Evolutionary conservation across 1,284 basidiomycete genomes (phyloP), one percentile per base, ranked within the genome.

Genomic region (Ceratobasidium sp.): DNA sequence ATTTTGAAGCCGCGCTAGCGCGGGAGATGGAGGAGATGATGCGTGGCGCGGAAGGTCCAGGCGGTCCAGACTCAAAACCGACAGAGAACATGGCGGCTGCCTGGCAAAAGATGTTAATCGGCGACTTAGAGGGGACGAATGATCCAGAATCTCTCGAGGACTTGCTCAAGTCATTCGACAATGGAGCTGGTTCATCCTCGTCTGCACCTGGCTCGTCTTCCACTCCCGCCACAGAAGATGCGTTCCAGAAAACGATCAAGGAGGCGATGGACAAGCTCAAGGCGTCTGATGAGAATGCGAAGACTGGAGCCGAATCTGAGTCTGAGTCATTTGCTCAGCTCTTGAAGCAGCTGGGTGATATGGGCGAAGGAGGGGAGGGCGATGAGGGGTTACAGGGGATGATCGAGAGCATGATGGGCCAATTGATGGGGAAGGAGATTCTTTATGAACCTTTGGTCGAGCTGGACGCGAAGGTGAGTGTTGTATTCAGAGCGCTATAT

Each of bases 381-480:
- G 92, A 92, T 26, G 90, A 89, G 48, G 91, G 93, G 73, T 84
- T 97, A 7, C 90, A 92, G 66, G 91, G 90, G 12, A 88, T 98
- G 81, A 87, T 99, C 28, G 96, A 99, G 84, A 90, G 88, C 54
- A 95, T 99, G 93, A 96, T 97, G 96, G 89, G 90, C 17, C 93
- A 96, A 83, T 88, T 99, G 64, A 96, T 99, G 95, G 93, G 91
- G 84, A 96, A 96, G 83, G 96, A 99, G 1, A 90, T 99, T 12
- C 86, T 98, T 23, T 95, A 98, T 82, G 96, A 98, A 80, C 97
- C 97, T 0, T 85, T 99, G 82, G 94, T 94, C 81, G 97, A 99
- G 83, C 86, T 99, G 44, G 88, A 91, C 20, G 91, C 93, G 20
- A 96, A 96, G 86, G 96, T 94, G 81, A 74, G 85, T 81, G 23